Conservation (phyloP, 805 yeast genomes). For the Teunomyces panamensis region DNA sequence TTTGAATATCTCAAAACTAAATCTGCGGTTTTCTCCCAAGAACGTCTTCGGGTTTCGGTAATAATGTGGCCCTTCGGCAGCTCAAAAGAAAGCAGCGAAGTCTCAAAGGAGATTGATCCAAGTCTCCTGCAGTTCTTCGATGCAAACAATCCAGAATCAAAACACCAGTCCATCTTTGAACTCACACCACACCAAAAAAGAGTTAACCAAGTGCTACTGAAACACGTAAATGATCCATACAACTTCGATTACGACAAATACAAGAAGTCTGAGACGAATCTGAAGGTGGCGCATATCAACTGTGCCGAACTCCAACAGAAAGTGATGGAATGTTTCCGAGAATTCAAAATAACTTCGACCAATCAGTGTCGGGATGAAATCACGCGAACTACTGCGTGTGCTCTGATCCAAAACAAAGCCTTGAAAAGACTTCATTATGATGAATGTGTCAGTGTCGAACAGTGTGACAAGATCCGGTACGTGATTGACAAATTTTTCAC, state of each 20-base stretch:
- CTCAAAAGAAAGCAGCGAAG: constrained; percentile 19
- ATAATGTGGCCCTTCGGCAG: constrained; percentile 32
- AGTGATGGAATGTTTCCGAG: constrained; percentile 35
- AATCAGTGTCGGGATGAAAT: constrained; percentile 32
- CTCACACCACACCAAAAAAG: constrained; percentile 23
- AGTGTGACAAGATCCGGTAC: constrained; percentile 36
- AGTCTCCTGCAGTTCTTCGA: constrained; percentile 31
- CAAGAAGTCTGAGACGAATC: constrained; percentile 24
- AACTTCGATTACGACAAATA: constrained; percentile 28
- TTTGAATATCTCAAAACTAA: not conserved
- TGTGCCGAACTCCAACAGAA: constrained; percentile 40
- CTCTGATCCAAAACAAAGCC: constrained; percentile 34
- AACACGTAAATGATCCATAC: constrained; percentile 15
- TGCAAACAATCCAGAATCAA: constrained; percentile 26
- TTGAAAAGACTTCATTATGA: constrained; percentile 32
- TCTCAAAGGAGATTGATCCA: constrained; percentile 33
- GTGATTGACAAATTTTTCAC: constrained; percentile 35
- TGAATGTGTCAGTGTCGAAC: constrained; percentile 32
- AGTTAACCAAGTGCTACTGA: constrained; percentile 24
- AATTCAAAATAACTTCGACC: constrained; percentile 26
- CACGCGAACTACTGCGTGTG: constrained; percentile 24
- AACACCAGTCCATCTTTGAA: constrained; percentile 21
- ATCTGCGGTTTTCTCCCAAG: not conserved
- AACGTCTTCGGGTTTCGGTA: too few relatives aligned
- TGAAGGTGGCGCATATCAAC: constrained; percentile 29